Percentiles rank a stretch among this genome's conserved stretches.
Conservation (phyloP, 306 rosid genomes). For the Chamaecrista fasciculata region DNA sequence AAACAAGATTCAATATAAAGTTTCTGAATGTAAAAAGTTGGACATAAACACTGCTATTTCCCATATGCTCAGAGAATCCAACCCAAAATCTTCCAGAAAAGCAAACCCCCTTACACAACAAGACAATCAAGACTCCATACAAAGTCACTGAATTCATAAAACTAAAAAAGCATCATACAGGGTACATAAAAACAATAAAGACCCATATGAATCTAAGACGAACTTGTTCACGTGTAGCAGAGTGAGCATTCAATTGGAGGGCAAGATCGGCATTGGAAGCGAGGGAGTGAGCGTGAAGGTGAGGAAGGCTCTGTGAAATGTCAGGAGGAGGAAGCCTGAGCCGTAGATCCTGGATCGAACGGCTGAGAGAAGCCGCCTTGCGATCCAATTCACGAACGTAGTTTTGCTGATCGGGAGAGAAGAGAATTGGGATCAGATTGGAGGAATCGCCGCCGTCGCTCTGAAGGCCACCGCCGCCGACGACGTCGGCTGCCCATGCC, state of each 20-base stretch:
- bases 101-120: neutral
- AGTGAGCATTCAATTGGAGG: constrained; percentile 44
- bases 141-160: too few species aligned
- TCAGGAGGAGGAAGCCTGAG: constrained; percentile 82
- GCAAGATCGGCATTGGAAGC: constrained; percentile 75
- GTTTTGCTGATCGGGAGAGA: constrained; percentile 58
- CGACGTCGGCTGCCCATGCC: constrained; percentile 99
- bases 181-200: too few species aligned
- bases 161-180: too few species aligned
- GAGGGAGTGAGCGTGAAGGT: constrained; percentile 87
- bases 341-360: constrained; percentile 85
- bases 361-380: constrained; percentile 59
- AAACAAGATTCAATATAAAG: neutral
- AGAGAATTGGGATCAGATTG: constrained; percentile 53
- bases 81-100: neutral
- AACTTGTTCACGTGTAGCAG: constrained; percentile 46
- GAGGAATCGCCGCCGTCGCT: constrained; percentile 32
- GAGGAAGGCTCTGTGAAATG: constrained; percentile 89
- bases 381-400: constrained; percentile 61
- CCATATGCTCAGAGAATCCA: neutral
- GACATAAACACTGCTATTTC: neutral
- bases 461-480: constrained; percentile 53
- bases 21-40: neutral
- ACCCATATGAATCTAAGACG: neutral
- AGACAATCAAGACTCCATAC: too few species aligned